These are phyloP conservation scores for Apophysomyces ossiformis DNA, from an alignment of 371 early-diverging fungal genomes.

Conservation along the genomic window DNA sequence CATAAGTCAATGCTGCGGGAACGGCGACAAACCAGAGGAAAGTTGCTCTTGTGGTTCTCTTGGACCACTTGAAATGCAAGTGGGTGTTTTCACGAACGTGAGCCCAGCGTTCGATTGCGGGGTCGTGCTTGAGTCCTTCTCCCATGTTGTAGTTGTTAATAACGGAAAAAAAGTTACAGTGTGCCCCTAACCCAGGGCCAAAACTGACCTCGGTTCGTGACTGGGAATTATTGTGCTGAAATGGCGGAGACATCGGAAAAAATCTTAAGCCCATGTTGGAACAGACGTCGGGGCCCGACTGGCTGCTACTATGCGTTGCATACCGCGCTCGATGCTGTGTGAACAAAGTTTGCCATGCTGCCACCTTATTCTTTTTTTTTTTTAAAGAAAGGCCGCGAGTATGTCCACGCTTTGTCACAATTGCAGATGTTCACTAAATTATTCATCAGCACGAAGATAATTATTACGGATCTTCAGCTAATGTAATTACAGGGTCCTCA, in stretches of 20 bases:
- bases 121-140: constrained; percentile 55
- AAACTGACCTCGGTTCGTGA: background rate
- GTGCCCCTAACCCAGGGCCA: background rate
- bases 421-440: background rate
- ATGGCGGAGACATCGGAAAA: background rate
- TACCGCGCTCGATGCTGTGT: constrained; percentile 6
- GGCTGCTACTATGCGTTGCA: constrained; percentile 5
- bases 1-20: constrained; percentile 56
- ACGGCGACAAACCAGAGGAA: constrained; percentile 55
- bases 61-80: constrained; percentile 58
- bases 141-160: constrained; percentile 3
- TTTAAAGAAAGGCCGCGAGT: background rate
- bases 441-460: background rate
- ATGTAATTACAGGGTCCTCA: background rate
- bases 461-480: background rate
- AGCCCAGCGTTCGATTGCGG: constrained; percentile 71
- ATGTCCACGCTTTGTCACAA: constrained; percentile 7
- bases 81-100: constrained; percentile 68
- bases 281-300: constrained; percentile 1
- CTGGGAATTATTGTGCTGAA: background rate
- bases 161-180: background rate
- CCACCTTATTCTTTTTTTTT: background rate
- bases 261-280: background rate
- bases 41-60: constrained; percentile 51
- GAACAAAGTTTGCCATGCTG: constrained; percentile 1